Evolutionary conservation across 495 filamentous ascomycete genomes (phyloP), one percentile per base, ranked within the genome.

Genomic region (Xylaria flabelliformis): DNA sequence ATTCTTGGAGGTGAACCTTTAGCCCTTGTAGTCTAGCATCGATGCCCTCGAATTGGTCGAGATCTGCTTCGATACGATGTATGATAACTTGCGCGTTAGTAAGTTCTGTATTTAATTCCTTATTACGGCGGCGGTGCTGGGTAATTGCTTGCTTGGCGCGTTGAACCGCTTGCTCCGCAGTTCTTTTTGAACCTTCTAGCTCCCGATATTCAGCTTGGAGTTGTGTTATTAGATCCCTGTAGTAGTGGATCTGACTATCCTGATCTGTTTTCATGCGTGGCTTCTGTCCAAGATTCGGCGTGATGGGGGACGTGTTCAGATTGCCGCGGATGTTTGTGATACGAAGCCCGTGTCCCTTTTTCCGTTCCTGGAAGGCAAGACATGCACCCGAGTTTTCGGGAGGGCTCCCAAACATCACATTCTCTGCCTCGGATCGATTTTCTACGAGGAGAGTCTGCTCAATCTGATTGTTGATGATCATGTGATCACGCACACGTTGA

Each of bases 361-460:
- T 87, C 42, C 82, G 82, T 58, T 86, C 83, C 55, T 91, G 84
- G 73, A 93, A 87, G 41, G 85, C 85, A 69, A 91, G 89, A 73
- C 92, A 94, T 65, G 87, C 87, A 70, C 86, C 89, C 34, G 97
- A 94, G 74, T 97, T 94, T 15, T 80, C 84, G 4, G 91, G 88
- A 39, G 82, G 83, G 9, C 87, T 87, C 56, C 88, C 85, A 74
- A 91, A 91, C 85, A 98, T 92, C 41, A 91, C 86, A 2, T 87
- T 80, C 26, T 91, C 83, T 1, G 91, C 97, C 66, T 92, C 85
- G 13, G 83, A 76, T 21, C 92, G 83, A 53, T 89, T 81, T 55
- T 90, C 86, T 58, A 98, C 90, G 3, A 99, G 80, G 12, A 97
- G 85, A 13, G 90, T 90, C 76, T 98, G 95, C 69, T 99, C 96